Conservation (phyloP, 2,329 filamentous ascomycete species). For the Bipolaris oryzae region DNA sequence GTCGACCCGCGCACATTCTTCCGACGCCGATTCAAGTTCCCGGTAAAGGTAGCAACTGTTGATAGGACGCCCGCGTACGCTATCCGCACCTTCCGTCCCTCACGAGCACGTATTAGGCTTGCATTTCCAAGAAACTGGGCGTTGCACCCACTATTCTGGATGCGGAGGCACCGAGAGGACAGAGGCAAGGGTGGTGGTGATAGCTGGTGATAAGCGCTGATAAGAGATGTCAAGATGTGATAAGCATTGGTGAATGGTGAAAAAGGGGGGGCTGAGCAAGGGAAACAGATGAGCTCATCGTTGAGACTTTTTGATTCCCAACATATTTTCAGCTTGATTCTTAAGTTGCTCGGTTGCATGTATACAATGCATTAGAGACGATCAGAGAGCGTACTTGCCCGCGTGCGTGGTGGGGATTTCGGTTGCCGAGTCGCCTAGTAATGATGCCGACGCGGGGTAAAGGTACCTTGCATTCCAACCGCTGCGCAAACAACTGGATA, state of each 20-base stretch:
- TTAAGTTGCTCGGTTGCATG: no score
- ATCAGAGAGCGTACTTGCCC: no score
- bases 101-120: conserved; percentile 1
- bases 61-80: conserved; percentile 6
- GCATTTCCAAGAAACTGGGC: conserved; percentile 1
- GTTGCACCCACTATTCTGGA: neutral
- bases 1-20: neutral
- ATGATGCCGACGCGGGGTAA: neutral
- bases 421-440: neutral
- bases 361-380: no score
- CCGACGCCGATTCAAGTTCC: neutral
- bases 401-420: no score
- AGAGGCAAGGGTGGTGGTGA: conserved; percentile 5
- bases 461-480: no score
- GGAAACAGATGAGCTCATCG: neutral
- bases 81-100: conserved; percentile 4
- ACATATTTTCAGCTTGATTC: no score
- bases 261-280: no score
- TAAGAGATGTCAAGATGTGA: conserved; percentile 14
- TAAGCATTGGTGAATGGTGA: conserved; percentile 4
- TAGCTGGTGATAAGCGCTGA: conserved; percentile 13
- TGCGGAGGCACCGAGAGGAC: conserved; percentile 3
- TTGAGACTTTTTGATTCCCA: neutral
- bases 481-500: neutral
- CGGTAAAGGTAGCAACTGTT: neutral